Conservation (phyloP, 2,329 filamentous ascomycete species). For the Colletotrichum sp. region DNA sequence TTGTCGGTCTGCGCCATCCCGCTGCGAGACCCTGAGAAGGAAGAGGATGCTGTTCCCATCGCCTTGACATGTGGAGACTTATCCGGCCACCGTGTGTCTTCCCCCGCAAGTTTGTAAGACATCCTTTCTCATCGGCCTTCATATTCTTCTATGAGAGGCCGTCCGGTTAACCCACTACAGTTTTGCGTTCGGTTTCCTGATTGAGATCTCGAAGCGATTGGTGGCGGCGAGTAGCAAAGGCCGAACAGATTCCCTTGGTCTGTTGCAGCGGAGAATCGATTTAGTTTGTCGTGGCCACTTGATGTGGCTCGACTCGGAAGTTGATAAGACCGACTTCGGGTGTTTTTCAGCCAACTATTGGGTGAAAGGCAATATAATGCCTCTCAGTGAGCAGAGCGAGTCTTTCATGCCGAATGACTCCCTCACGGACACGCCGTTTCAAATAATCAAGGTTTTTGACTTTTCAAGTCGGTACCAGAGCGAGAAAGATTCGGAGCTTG, state of each 20-base stretch:
- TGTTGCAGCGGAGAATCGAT: background rate
- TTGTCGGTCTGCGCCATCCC: background rate
- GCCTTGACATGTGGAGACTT: background rate
- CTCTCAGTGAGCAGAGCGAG: background rate
- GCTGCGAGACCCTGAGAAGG: accelerated
- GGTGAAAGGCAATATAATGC: accelerated
- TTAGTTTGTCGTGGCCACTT: background rate
- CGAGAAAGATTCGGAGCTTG: accelerated
- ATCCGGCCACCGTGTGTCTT: background rate
- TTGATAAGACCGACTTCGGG: background rate
- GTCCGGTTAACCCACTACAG: background rate
- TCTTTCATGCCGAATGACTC: background rate
- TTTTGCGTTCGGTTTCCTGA: background rate
- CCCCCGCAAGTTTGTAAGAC: background rate
- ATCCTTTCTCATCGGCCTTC: background rate
- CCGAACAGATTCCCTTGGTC: accelerated
- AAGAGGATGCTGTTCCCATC: accelerated
- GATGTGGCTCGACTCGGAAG: background rate
- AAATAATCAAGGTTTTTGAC: background rate
- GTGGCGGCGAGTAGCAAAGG: accelerated
- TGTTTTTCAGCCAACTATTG: background rate
- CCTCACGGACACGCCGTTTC: background rate
- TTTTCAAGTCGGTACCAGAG: background rate
- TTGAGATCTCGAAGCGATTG: background rate
- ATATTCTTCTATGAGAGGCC: too few relatives aligned